Evolutionary conservation across 2,329 filamentous ascomycete species (phyloP), one percentile per base, ranked within the genome.

Genomic region (Aspergillus pseudoviridinutans): DNA sequence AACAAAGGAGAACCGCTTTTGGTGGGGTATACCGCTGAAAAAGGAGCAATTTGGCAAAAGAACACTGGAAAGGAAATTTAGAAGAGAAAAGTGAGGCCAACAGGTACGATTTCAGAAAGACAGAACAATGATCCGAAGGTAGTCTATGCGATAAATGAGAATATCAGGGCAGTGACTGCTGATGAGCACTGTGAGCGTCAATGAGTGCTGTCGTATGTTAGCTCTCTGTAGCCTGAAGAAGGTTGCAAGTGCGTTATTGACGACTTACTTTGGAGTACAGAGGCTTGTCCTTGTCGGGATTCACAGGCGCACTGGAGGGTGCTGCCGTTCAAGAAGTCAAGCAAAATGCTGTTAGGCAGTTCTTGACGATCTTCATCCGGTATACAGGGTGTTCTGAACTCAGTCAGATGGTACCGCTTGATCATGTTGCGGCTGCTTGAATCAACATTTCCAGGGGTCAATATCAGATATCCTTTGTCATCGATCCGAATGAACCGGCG

Each of bases 321-420:
- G 41, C 82, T 81, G 24, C 85, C 85, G 63, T 87, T 83, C 25
- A 80, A 70, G 59, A 88, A 84, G 64, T 87, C 84, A 35, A 88
- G 76, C 28, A 87, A 71, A 41, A 89, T 83, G 61, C 92, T 97
- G 76, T 97, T 91, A 2, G 93, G 92, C 53, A 99, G 80, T 77
- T 99, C 94, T 76, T 97, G 90, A 64, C 91, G 81, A 70, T 97
- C 94, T 58, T 95, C 87, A 72, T 97, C 93, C 0, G 94, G 94
- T 17, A 90, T 81, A 65, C 88, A 91, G 0, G 92, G 92, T 44
- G 79, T 76, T 63, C 85, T 84, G 79, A 97, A 95, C 60, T 97
- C 91, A 64, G 85, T 87, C 57, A 99, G 81, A 70, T 96, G 90
- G 72, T 91, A 97, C 59, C 88, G 86, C 77, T 92, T 92, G 56